phyloP scores from a whole-genome alignment of 345 rosid species.

The Pugionium dolabratum region DNA sequence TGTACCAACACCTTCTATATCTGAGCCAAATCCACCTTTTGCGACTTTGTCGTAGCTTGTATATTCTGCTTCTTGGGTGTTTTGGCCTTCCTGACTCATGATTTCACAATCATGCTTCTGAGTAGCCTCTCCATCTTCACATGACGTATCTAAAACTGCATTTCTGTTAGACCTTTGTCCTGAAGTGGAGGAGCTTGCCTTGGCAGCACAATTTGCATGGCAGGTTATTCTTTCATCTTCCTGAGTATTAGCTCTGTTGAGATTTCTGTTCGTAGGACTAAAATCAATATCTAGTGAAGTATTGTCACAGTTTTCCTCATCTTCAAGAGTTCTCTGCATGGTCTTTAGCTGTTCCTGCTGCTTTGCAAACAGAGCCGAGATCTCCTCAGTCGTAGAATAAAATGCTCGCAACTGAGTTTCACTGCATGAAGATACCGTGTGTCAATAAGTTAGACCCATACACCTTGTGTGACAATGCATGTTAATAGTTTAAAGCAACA shows the following conservation, averaged over 20 bases:
- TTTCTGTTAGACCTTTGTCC: conserved; percentile 45
- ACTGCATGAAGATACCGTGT: conserved; percentile 48
- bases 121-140: conserved; percentile 76
- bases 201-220: conserved; percentile 39
- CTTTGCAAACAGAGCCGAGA: conserved; percentile 65
- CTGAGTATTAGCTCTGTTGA: conserved; percentile 32
- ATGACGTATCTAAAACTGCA: conserved; percentile 48
- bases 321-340: conserved; percentile 92
- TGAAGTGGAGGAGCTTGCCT: conserved; percentile 58
- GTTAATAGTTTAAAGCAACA: no score
- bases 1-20: conserved; percentile 63
- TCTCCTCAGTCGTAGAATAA: conserved; percentile 95
- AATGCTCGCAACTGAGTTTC: conserved; percentile 93
- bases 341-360: conserved; percentile 97
- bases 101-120: conserved; percentile 85
- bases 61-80: conserved; percentile 77
- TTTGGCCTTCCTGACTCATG: conserved; percentile 71
- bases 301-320: conserved; percentile 84
- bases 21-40: conserved; percentile 82
- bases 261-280: conserved; percentile 41
- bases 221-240: conserved; percentile 41
- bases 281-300: conserved; percentile 68
- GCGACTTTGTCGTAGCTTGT: conserved; percentile 51
- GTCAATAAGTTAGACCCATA: conserved; percentile 23
- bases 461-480: conserved; percentile 22